Base-by-base conservation (phyloP, 345 rosid genomes). In the Microthlaspi erraticum region DNA sequence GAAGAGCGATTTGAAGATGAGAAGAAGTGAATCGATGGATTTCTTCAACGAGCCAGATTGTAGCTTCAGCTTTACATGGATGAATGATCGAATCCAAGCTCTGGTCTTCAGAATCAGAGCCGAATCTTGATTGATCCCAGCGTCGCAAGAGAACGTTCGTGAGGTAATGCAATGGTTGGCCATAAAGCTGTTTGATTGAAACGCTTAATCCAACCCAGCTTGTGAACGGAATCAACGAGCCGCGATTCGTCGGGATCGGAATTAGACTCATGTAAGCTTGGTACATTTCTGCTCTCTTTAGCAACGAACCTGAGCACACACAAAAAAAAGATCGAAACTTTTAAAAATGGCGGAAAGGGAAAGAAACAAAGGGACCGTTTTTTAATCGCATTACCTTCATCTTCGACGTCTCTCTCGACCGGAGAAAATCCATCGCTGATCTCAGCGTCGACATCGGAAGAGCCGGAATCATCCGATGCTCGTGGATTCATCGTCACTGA, bases 111-210 rank as follows among this genome's bases (percentile, higher is more conserved):
- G 85, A 79, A 68, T 73, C 88, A 7, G 75, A 33, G 58, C 87
- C 91, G 10, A 78, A 20, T 73, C 91, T 85, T 73, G 78, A 55
- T 42, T 81, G 80, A 75, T 94, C 98, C 99, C 96, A 89, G 57
- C 74, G 85, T 50, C 75, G 86, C 54, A 91, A 78, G 13, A 74
- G 82, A 63, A 77, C 66, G 71, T 91, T 91, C 9, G 97, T 89
- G 32, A 85, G 88, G 83, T 85, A 94, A 87, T 91, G 99, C 73
- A 94, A 71, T 17, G 99, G 98, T 42, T 94, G 99, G 70, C 77
- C 79, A 50, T 91, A 91, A 17, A 91, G 69, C 50, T 78, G 75
- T 75, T 94, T 91, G 51, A 94, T 66, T 8, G 99, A 91, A 23
- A 66, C 81, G 66, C 93, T 87, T 68, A 94, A 72, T 26, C 87